Percentiles rank a stretch among this genome's conserved stretches.
Evolutionary conservation across 768 basidiomycete species (phyloP).

Genomic region (Pisolithus marmoratus): DNA sequence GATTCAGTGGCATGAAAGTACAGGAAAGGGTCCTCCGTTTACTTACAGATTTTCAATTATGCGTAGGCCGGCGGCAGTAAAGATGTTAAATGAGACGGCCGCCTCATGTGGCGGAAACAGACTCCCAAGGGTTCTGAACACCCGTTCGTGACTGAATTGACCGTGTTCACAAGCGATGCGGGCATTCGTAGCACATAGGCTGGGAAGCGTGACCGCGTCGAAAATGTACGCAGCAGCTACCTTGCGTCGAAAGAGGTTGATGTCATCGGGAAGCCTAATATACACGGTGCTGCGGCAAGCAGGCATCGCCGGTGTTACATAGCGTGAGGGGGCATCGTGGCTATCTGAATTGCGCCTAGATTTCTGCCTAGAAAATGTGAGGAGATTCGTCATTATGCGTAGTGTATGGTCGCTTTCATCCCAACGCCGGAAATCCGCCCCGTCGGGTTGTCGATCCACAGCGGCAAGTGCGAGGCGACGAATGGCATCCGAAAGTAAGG

Average conservation of each 20-base stretch:
- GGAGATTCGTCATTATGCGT: constrained; percentile 74
- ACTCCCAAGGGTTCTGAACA: constrained; percentile 52
- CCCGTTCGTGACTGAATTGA: constrained; percentile 64
- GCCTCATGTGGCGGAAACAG: constrained; percentile 34
- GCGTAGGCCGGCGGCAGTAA: constrained; percentile 24
- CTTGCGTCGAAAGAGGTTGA: constrained; percentile 43
- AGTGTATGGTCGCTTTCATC: constrained; percentile 55
- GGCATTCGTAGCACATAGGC: constrained; percentile 57
- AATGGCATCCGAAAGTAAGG: constrained; percentile 69
- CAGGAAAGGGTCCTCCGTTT: background rate
- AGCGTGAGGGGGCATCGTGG: constrained; percentile 7
- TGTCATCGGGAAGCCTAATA: constrained; percentile 45
- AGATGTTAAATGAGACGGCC: constrained; percentile 21
- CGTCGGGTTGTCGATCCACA: constrained; percentile 42
- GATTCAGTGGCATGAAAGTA: background rate
- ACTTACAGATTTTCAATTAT: constrained; percentile 48
- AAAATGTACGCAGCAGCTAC: constrained; percentile 65
- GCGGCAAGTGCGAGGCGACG: constrained; percentile 59
- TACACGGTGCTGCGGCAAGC: constrained; percentile 54
- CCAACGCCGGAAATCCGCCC: constrained; percentile 34
- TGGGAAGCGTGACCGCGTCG: constrained; percentile 33
- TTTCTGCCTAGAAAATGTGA: constrained; percentile 51
- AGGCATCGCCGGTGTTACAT: constrained; percentile 36
- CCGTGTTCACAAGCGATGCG: constrained; percentile 51
- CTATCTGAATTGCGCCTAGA: constrained; percentile 10